Conservation (phyloP, 2,329 filamentous ascomycete species). For the Aspergillus sp. region DNA sequence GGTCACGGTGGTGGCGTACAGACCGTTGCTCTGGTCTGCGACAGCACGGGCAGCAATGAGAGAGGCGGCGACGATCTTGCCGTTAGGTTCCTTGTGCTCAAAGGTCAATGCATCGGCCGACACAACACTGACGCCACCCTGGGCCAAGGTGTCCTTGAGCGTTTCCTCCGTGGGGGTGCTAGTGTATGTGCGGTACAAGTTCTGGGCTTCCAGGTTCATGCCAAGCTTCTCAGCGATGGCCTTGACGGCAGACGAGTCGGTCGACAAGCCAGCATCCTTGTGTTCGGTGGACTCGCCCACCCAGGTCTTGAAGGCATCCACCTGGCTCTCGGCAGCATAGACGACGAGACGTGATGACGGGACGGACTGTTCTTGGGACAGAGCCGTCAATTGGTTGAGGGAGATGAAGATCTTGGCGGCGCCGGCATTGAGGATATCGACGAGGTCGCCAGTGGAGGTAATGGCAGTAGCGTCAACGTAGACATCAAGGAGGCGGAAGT, state of each 20-base stretch:
- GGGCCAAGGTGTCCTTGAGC: constrained; percentile 51
- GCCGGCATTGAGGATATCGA: constrained; percentile 80
- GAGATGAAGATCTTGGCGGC: constrained; percentile 82
- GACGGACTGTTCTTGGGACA: constrained; percentile 55
- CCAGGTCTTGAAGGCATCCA: constrained; percentile 44
- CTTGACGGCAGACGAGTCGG: constrained; percentile 40
- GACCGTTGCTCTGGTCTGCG: constrained; percentile 78
- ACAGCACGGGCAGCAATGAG: constrained; percentile 74
- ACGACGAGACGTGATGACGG: constrained; percentile 59
- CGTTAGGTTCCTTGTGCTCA: constrained; percentile 59
- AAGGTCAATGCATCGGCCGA: constrained; percentile 70
- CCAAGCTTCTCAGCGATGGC: constrained; percentile 40
- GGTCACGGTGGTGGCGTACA: constrained; percentile 87
- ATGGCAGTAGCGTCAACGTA: constrained; percentile 77
- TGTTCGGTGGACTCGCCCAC: constrained; percentile 39
- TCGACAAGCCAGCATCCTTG: constrained; percentile 38
- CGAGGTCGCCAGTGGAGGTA: constrained; percentile 68
- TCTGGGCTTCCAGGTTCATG: constrained; percentile 42
- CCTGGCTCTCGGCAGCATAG: constrained; percentile 46
- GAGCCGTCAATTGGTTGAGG: constrained; percentile 63
- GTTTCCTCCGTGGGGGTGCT: constrained; percentile 46
- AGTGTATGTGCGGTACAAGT: constrained; percentile 42
- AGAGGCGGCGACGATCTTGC: constrained; percentile 66
- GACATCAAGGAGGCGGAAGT: constrained; percentile 59
- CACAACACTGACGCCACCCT: constrained; percentile 69